A percentile compares a stretch with the other conserved stretches of the same genome.
These are phyloP conservation scores for Cymodocea nodosa DNA, from an alignment of 116 monocot species.

Conservation along the genomic window DNA sequence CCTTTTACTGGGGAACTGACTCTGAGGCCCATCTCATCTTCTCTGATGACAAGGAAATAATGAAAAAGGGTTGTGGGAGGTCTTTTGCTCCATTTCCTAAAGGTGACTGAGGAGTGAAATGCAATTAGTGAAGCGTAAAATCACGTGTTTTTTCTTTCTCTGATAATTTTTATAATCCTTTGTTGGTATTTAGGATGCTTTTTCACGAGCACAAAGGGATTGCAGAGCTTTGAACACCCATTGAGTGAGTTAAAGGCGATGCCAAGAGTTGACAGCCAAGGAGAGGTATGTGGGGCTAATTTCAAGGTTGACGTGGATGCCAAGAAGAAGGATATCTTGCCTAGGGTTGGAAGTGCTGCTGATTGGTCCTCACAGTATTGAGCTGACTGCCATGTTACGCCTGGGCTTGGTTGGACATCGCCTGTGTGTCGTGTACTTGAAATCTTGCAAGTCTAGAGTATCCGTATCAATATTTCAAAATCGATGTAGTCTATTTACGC, in stretches of 20 bases:
- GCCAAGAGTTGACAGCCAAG: constrained; percentile 80
- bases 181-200: constrained; percentile 50
- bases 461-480: not conserved
- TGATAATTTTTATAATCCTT: not conserved
- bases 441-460: not conserved
- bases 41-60: constrained; percentile 58
- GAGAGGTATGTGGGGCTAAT: constrained; percentile 54
- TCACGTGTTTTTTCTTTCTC: not conserved
- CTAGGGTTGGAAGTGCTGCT: constrained; percentile 66
- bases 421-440: not conserved
- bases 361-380: constrained; percentile 65
- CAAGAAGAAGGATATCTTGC: constrained; percentile 40
- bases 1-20: constrained; percentile 84
- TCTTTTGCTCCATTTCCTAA: constrained; percentile 98
- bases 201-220: constrained; percentile 53
- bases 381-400: not conserved
- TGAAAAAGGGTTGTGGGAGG: constrained; percentile 75
- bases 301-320: constrained; percentile 54
- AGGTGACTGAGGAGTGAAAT: constrained; percentile 26
- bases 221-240: constrained; percentile 83
- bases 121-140: not conserved
- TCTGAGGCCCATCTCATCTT: constrained; percentile 51
- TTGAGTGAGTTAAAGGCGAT: constrained; percentile 62
- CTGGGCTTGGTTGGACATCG: not conserved
- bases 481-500: not conserved